A percentile compares a stretch with the other conserved stretches of the same genome.
Conservation (phyloP, 345 rosid genomes). For the Syzygium grande region DNA sequence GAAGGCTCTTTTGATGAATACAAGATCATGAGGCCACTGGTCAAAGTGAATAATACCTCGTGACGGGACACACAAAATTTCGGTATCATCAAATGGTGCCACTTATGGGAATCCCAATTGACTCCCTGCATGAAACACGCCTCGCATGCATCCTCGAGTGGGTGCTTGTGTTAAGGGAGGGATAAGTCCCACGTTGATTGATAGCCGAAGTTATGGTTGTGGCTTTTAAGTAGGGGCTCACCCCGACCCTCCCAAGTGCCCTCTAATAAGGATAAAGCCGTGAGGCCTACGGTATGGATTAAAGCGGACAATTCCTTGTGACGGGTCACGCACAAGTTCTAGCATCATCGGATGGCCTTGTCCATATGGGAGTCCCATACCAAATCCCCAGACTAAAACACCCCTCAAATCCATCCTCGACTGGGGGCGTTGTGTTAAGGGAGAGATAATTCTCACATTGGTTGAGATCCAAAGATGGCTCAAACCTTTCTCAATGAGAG, state of each 20-base stretch:
- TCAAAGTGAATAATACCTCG: no score
- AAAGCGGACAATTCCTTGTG: not conserved
- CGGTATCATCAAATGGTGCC: not conserved
- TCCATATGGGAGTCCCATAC: not conserved
- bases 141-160: not conserved
- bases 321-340: not conserved
- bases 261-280: not conserved
- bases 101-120: not conserved
- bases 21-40: fast-evolving
- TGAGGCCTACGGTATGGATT: not conserved
- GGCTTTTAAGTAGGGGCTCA: not conserved
- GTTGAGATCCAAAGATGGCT: not conserved
- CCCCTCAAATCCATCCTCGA: not conserved
- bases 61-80: not conserved
- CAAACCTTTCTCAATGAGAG: not conserved
- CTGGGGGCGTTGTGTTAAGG: not conserved
- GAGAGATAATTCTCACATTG: not conserved
- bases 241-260: not conserved
- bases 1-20: not conserved
- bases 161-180: not conserved
- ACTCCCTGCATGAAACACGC: fast-evolving
- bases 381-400: not conserved
- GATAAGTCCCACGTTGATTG: not conserved
- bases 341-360: not conserved
- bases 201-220: not conserved